A percentile compares a stretch with the other conserved stretches of the same genome.
Conservation (phyloP, 352 stramenopile genomes). For the Pythium dissimile region DNA sequence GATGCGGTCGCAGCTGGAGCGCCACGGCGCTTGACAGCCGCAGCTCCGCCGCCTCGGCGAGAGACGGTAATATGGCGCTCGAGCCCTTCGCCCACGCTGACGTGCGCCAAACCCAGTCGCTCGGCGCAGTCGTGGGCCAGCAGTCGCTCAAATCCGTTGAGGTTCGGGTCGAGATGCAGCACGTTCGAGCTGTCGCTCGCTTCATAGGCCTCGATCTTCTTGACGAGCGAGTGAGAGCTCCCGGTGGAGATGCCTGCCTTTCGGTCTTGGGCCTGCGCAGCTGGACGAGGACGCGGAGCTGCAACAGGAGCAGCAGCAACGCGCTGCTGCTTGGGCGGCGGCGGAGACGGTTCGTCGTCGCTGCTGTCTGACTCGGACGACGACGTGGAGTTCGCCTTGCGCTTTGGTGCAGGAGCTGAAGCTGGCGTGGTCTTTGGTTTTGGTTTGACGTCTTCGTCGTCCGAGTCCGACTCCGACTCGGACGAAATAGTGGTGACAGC, state of each 20-base stretch:
- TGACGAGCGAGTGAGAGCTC: constrained; percentile 78
- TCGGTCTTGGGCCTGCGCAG: not conserved
- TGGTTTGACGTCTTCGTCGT: constrained; percentile 24
- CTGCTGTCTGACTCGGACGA: constrained; percentile 20
- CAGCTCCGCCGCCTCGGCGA: constrained; percentile 13
- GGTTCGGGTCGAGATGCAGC: constrained; percentile 66
- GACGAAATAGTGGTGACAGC: constrained; percentile 3
- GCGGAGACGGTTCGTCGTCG: constrained; percentile 5
- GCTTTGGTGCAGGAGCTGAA: constrained; percentile 5
- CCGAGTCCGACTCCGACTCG: constrained; percentile 19
- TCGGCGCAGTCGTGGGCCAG: constrained; percentile 82
- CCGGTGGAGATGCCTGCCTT: constrained; percentile 47
- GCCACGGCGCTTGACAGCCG: constrained; percentile 16
- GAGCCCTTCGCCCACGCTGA: constrained; percentile 61
- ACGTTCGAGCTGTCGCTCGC: constrained; percentile 39
- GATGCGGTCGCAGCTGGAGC: not conserved
- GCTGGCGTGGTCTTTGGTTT: not conserved
- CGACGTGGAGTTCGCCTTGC: constrained; percentile 17
- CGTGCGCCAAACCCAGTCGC: constrained; percentile 64
- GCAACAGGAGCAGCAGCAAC: not conserved
- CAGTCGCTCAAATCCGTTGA: constrained; percentile 82
- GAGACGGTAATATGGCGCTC: constrained; percentile 78
- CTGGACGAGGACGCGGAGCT: not conserved
- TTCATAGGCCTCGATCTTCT: constrained; percentile 73
- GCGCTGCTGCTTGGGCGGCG: constrained; percentile 14